Conservation (phyloP, 768 basidiomycete genomes). For the Phaeotremella skinneri region DNA sequence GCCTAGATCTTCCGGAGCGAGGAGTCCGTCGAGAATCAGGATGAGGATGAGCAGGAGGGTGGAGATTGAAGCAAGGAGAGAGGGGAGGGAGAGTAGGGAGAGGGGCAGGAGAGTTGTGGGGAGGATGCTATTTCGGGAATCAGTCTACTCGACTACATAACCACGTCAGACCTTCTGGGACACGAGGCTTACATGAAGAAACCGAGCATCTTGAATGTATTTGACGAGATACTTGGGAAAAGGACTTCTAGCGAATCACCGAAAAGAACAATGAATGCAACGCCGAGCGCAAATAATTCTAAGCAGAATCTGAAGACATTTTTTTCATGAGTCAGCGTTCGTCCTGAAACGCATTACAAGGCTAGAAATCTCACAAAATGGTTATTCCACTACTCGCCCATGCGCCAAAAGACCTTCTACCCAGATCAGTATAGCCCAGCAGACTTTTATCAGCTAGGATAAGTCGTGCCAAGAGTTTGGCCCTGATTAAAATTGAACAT, state of each 20-base stretch:
- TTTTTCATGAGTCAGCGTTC: slow-evolving; percentile 52
- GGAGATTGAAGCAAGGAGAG: slow-evolving; percentile 71
- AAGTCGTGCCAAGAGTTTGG: slow-evolving; percentile 77
- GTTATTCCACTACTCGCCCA: slow-evolving; percentile 58
- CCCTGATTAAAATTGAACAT: slow-evolving; percentile 56
- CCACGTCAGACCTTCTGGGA: not conserved
- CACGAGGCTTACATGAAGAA: slow-evolving; percentile 60
- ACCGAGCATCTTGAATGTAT: slow-evolving; percentile 72
- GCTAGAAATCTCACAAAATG: slow-evolving; percentile 36
- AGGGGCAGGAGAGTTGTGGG: slow-evolving; percentile 85
- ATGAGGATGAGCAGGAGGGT: slow-evolving; percentile 71
- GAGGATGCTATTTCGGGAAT: slow-evolving; percentile 63
- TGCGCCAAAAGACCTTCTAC: slow-evolving; percentile 79
- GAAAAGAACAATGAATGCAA: slow-evolving; percentile 82
- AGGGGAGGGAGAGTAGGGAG: slow-evolving; percentile 80
- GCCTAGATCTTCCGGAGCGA: slow-evolving; percentile 67
- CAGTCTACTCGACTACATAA: slow-evolving; percentile 1
- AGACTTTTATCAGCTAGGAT: slow-evolving; percentile 68
- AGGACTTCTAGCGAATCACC: slow-evolving; percentile 80
- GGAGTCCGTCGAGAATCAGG: slow-evolving; percentile 76
- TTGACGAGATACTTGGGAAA: slow-evolving; percentile 64
- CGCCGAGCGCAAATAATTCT: slow-evolving; percentile 79
- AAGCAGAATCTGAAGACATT: slow-evolving; percentile 68
- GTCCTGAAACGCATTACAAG: slow-evolving; percentile 51
- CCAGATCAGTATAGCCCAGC: slow-evolving; percentile 85